Evolutionary conservation across 108 stramenopile species (phyloP).

Genomic region (Fistulifera solaris): DNA sequence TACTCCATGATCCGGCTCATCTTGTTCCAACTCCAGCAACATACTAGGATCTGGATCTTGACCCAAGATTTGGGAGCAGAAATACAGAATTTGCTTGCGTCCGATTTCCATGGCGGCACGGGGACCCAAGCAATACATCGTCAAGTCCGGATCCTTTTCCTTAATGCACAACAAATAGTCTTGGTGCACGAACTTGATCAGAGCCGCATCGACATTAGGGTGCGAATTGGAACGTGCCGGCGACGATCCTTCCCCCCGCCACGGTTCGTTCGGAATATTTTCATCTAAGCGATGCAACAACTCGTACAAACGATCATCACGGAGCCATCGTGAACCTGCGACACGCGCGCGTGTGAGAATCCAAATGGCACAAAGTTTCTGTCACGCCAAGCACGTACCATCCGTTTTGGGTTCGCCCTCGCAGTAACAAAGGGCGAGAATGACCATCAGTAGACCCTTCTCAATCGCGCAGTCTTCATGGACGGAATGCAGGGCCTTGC

Average conservation of each 20-base stretch:
- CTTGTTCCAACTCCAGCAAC: conserved; percentile 57
- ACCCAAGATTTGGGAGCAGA: conserved; percentile 72
- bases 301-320: conserved; percentile 56
- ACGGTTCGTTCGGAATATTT: conserved; percentile 66
- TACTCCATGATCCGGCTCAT: too few species aligned
- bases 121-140: conserved; percentile 77
- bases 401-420: conserved; percentile 48
- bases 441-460: conserved; percentile 61
- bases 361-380: too few species aligned
- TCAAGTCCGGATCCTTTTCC: conserved; percentile 39
- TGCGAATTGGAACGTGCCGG: conserved; percentile 13
- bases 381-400: too few species aligned
- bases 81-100: conserved; percentile 64
- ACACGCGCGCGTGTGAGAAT: too few species aligned
- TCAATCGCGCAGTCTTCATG: conserved; percentile 42
- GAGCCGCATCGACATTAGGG: conserved; percentile 59
- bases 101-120: conserved; percentile 74
- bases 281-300: conserved; percentile 71
- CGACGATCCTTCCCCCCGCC: conserved; percentile 26
- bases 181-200: conserved; percentile 57
- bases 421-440: conserved; percentile 69
- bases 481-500: conserved; percentile 45
- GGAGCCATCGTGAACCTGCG: conserved; percentile 43
- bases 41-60: conserved; percentile 82
- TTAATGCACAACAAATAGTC: conserved; percentile 56